phyloP scores from a whole-genome alignment of 2,329 filamentous ascomycete genomes.

The Xylariaceae sp. region DNA sequence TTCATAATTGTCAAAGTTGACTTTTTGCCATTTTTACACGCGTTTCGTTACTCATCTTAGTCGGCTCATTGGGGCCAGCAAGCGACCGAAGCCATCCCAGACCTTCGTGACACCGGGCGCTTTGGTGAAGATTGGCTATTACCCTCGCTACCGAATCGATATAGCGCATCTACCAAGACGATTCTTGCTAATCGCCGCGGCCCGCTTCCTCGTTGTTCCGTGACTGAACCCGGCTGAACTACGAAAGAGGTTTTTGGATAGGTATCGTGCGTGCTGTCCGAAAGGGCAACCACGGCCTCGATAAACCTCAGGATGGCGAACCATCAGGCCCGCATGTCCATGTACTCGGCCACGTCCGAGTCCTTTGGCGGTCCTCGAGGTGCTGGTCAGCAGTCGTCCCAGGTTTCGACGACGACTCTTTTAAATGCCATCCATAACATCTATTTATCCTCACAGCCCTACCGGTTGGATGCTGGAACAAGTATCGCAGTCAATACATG shows the following conservation, averaged over 20 bases:
- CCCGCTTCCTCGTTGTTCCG: neutral
- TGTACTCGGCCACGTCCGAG: slow-evolving; percentile 63
- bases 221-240: neutral
- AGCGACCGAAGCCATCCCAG: no score
- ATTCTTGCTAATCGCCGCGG: neutral
- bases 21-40: slow-evolving; percentile 17
- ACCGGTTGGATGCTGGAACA: slow-evolving; percentile 80
- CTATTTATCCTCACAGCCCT: slow-evolving; percentile 77
- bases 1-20: slow-evolving; percentile 24
- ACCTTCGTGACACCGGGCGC: neutral
- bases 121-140: slow-evolving; percentile 1
- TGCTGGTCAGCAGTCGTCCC: slow-evolving; percentile 62
- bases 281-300: slow-evolving; percentile 31
- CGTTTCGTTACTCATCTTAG: no score
- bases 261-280: slow-evolving; percentile 38
- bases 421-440: slow-evolving; percentile 88
- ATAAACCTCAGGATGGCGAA: slow-evolving; percentile 47
- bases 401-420: slow-evolving; percentile 88
- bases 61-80: no score
- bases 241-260: slow-evolving; percentile 2
- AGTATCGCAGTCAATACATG: slow-evolving; percentile 94
- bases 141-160: slow-evolving; percentile 5
- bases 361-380: slow-evolving; percentile 52
- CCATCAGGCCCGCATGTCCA: slow-evolving; percentile 52
- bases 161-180: neutral